Percentiles rank a stretch among this genome's conserved stretches.
Conservation (phyloP, 148 eudicot species). For the Oxyria digyna region DNA sequence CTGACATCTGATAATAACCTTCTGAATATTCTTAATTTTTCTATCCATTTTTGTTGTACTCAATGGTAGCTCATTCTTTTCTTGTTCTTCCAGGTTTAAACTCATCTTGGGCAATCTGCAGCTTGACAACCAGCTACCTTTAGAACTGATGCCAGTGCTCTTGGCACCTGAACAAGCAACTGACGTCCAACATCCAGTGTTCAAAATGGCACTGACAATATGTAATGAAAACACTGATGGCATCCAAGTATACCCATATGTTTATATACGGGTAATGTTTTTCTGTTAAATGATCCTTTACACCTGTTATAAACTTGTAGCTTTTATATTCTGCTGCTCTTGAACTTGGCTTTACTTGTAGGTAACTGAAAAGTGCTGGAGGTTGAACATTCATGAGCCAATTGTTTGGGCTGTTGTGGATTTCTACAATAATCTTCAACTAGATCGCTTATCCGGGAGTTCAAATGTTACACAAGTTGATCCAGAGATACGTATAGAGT, state of each 20-base stretch:
- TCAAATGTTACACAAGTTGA: constrained; percentile 77
- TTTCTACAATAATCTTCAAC: constrained; percentile 63
- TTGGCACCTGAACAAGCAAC: constrained; percentile 73
- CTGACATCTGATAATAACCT: neutral
- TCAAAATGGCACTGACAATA: constrained; percentile 71
- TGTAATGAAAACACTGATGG: constrained; percentile 81
- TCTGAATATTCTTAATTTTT: neutral
- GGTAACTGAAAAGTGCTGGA: constrained; percentile 86
- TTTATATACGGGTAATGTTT: constrained; percentile 64
- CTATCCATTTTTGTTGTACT: neutral
- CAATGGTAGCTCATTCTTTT: neutral
- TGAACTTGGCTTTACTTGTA: constrained; percentile 15
- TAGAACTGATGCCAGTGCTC: constrained; percentile 82
- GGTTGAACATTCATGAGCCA: constrained; percentile 91
- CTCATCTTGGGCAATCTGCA: constrained; percentile 75
- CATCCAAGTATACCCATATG: constrained; percentile 74
- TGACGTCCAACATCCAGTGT: constrained; percentile 68
- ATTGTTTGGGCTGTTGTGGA: constrained; percentile 91
- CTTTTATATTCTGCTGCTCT: constrained; percentile 1
- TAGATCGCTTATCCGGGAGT: constrained; percentile 64
- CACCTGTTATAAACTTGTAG: neutral
- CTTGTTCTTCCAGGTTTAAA: constrained; percentile 59
- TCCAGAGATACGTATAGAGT: constrained; percentile 98
- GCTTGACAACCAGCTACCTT: constrained; percentile 88
- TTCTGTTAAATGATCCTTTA: neutral